Evolutionary conservation across 2,329 filamentous ascomycete species (phyloP).

Genomic region (Rosellinia necatrix): DNA sequence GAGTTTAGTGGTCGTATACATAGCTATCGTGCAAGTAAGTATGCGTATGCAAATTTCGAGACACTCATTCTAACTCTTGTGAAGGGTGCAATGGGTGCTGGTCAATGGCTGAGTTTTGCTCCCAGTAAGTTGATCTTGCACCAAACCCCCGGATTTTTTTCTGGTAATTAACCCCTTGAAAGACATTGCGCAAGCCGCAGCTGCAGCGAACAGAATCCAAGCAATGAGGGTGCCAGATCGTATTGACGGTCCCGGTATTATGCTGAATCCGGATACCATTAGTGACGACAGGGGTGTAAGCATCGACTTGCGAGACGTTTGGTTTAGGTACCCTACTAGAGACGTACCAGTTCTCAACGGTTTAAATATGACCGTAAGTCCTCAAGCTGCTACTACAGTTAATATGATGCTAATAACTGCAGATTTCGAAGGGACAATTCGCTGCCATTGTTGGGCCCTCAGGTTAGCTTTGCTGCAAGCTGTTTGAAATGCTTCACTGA

Average conservation of each 20-base stretch:
- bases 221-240: constrained; percentile 51
- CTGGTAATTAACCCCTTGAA: constrained; percentile 12
- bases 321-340: constrained; percentile 66
- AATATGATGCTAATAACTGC: neutral
- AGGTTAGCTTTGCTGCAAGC: constrained; percentile 44
- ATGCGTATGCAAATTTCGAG: neutral
- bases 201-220: constrained; percentile 63
- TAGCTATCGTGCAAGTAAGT: constrained; percentile 64
- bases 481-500: constrained; percentile 19
- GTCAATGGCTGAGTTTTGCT: constrained; percentile 69
- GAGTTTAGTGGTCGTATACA: constrained; percentile 59
- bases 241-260: constrained; percentile 17
- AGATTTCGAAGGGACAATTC: constrained; percentile 69
- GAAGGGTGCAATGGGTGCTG: constrained; percentile 64
- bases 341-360: constrained; percentile 61
- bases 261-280: constrained; percentile 43
- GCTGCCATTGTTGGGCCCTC: constrained; percentile 72
- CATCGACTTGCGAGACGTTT: constrained; percentile 60
- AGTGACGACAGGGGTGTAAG: constrained; percentile 54
- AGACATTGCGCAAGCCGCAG: constrained; percentile 61
- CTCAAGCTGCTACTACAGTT: neutral
- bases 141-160: neutral
- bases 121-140: constrained; percentile 47
- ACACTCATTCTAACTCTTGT: neutral
- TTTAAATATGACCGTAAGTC: constrained; percentile 58